Base-by-base conservation (phyloP, 202 grass and related monocot species). In the Cymbopogon flexuosus region DNA sequence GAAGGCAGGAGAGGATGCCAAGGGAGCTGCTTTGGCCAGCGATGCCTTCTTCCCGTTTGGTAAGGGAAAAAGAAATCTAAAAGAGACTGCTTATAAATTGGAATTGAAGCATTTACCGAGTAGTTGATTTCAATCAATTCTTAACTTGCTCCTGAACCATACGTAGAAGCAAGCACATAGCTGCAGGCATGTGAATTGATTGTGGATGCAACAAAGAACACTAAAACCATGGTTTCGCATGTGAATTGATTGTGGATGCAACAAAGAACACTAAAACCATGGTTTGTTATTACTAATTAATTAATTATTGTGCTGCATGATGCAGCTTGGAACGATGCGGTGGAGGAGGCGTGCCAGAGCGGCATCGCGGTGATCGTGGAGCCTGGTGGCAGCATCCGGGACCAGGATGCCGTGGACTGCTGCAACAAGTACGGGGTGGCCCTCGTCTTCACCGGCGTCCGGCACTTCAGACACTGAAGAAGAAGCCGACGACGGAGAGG, bases 41-140 rank as follows among this genome's bases (percentile, higher is more conserved):
- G 96, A 98, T 30, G 92, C 96, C n/a, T 99, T 99, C 75, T 99
- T 99, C 90, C 92, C 96, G 5, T 99, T 99, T 37, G 96, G 92
- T 98, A 80, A 90, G 81, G 0, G 8, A 5, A 27, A 24, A 4
- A 2, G 0, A 2, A 27, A 34, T 0, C 27, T 11, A 12, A 8
- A 54, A 49, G 8, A 8, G 15, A 15, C 8, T 0, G 30, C 61
- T 63, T 56, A 0, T 3, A 52, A 9, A 56, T 56, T 56, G 5
- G 51, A 56, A 8, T 5, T 2, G 1, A 62, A 62, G 4, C 24
- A 62, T 31, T 60, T 60, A 10, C 0, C 21, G 8, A 59, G 8
- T 59, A 59, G 56, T 23, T 11, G 1, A 24, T 59, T 59, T 23
- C 9, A 13, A 61, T 27, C 22, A 7, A n/a, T n/a, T 52, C 0